phyloP scores from a whole-genome alignment of 73 alveolate genomes.

The Tetrahymena thermophila region DNA sequence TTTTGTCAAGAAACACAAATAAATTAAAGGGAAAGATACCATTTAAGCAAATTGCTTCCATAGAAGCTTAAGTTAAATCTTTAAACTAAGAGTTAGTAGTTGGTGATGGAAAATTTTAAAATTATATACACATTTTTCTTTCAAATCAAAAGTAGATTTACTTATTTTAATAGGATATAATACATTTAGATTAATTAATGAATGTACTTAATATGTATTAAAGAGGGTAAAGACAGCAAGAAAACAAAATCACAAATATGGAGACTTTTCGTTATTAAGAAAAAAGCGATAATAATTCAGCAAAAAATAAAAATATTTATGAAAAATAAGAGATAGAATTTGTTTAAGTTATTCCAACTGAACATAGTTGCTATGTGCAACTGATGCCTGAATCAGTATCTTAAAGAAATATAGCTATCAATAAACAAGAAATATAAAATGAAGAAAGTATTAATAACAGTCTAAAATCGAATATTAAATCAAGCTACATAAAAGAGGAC shows the following conservation, averaged over 20 bases:
- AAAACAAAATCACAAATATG: neutral
- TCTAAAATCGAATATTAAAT: neutral
- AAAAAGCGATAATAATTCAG: neutral
- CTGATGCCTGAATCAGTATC: neutral
- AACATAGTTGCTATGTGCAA: neutral
- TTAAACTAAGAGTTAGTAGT: neutral
- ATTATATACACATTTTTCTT: neutral
- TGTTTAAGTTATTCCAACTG: neutral
- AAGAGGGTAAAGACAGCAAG: neutral
- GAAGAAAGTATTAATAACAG: neutral
- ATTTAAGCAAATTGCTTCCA: neutral
- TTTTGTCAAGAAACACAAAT: neutral
- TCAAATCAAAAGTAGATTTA: neutral
- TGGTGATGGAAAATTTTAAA: neutral
- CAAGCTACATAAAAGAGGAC: neutral
- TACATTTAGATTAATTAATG: neutral
- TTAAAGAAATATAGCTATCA: neutral
- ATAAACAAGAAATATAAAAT: neutral
- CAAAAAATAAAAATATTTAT: neutral
- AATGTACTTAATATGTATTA: neutral
- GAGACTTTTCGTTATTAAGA: neutral
- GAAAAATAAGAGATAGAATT: neutral
- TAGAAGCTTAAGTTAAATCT: neutral
- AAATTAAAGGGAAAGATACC: neutral
- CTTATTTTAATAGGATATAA: neutral